Conservation (phyloP, 73 alveolate species). For the Paramecium tetraurelia region DNA sequence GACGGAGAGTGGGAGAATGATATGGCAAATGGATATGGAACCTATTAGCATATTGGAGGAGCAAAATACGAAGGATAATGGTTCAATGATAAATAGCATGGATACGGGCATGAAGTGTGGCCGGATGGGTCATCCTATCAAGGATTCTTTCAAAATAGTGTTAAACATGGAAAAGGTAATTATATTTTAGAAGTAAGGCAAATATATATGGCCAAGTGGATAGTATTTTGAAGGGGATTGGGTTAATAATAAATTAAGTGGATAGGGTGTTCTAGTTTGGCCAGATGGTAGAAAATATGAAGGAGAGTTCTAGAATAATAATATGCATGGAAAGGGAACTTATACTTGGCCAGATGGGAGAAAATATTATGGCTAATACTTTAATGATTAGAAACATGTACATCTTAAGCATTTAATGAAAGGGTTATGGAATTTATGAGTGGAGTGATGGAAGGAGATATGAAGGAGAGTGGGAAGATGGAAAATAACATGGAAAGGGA, state of each 20-base stretch:
- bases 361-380: constrained; percentile 60
- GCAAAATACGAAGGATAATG: constrained; percentile 63
- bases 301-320: neutral
- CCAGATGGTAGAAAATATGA: constrained; percentile 40
- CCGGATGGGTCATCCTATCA: constrained; percentile 67
- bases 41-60: constrained; percentile 48
- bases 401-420: neutral
- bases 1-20: constrained; percentile 68
- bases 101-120: constrained; percentile 68
- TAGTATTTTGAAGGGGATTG: constrained; percentile 81
- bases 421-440: constrained; percentile 75
- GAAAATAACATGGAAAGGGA: constrained; percentile 79
- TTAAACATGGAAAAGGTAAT: constrained; percentile 64
- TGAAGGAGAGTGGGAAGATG: constrained; percentile 77
- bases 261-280: neutral
- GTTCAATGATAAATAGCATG: constrained; percentile 61
- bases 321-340: constrained; percentile 28
- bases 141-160: constrained; percentile 64
- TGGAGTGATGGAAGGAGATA: constrained; percentile 80
- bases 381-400: constrained; percentile 41
- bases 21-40: constrained; percentile 70
- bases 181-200: constrained; percentile 65
- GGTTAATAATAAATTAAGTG: constrained; percentile 57
- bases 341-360: constrained; percentile 75
- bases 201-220: constrained; percentile 78